Evolutionary conservation across 1,284 basidiomycete species (phyloP).

Genomic region (Neonothopanus nambi): DNA sequence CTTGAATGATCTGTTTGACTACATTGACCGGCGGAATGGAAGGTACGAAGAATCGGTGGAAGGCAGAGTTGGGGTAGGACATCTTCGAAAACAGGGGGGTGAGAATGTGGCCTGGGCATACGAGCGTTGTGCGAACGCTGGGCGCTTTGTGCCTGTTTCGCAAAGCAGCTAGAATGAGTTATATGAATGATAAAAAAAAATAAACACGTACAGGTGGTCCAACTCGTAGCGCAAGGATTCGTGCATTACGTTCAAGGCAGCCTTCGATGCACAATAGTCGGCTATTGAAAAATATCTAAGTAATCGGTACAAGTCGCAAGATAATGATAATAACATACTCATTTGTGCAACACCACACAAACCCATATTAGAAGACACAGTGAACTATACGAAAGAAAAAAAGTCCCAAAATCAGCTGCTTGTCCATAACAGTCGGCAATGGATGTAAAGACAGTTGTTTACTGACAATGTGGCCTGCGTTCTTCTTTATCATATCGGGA

Average conservation of each 20-base stretch:
- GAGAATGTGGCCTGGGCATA: slow-evolving; percentile 74
- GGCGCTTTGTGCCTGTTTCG: slow-evolving; percentile 66
- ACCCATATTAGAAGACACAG: slow-evolving; percentile 81
- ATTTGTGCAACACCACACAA: slow-evolving; percentile 76
- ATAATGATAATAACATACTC: slow-evolving; percentile 46
- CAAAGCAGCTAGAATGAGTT: slow-evolving; percentile 13
- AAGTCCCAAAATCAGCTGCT: not conserved
- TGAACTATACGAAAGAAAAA: slow-evolving; percentile 61
- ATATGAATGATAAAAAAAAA: slow-evolving; percentile 2
- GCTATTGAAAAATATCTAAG: slow-evolving; percentile 40
- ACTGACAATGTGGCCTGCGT: slow-evolving; percentile 82
- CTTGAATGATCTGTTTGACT: slow-evolving; percentile 78
- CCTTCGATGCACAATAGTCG: slow-evolving; percentile 90
- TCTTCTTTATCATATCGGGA: slow-evolving; percentile 81
- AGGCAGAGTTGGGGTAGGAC: slow-evolving; percentile 46
- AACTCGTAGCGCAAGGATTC: slow-evolving; percentile 85
- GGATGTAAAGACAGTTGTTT: slow-evolving; percentile 8
- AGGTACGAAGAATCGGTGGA: slow-evolving; percentile 76
- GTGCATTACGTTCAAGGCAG: slow-evolving; percentile 74
- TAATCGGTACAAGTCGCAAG: not conserved
- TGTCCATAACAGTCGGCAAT: too few relatives aligned
- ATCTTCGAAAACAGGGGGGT: slow-evolving; percentile 75
- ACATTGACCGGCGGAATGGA: slow-evolving; percentile 71
- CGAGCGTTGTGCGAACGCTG: slow-evolving; percentile 76
- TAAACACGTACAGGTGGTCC: slow-evolving; percentile 56